phyloP scores from a whole-genome alignment of 331 rosid species.

The Malus hybrid region DNA sequence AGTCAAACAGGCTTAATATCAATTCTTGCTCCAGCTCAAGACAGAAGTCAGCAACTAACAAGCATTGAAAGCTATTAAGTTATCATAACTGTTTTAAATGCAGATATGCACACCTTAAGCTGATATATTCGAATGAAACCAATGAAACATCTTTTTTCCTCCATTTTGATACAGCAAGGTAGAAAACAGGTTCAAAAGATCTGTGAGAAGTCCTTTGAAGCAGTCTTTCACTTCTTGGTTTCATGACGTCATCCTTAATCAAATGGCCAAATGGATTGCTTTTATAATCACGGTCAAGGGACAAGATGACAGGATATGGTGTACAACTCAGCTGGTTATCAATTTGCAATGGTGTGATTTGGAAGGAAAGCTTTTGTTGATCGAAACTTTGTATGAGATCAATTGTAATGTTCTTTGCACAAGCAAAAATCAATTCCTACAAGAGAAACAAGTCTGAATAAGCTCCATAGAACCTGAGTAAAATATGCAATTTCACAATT shows the following conservation, averaged over 20 bases:
- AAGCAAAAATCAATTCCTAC: slow-evolving; percentile 80
- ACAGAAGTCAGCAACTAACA: slow-evolving; percentile 56
- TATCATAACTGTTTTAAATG: slow-evolving; percentile 9
- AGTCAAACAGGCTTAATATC: slow-evolving; percentile 79
- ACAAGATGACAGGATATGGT: slow-evolving; percentile 86
- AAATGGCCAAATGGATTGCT: slow-evolving; percentile 27
- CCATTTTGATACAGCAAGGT: slow-evolving; percentile 82
- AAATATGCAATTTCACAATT: slow-evolving; percentile 2
- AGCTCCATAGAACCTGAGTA: neutral
- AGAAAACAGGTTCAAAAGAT: slow-evolving; percentile 52
- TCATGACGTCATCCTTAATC: slow-evolving; percentile 34
- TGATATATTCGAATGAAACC: slow-evolving; percentile 80
- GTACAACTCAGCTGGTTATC: slow-evolving; percentile 89
- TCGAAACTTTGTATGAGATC: slow-evolving; percentile 76
- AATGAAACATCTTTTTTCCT: slow-evolving; percentile 78
- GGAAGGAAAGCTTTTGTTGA: slow-evolving; percentile 63
- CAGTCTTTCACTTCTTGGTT: slow-evolving; percentile 33
- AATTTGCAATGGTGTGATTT: slow-evolving; percentile 61
- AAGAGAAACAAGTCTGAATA: slow-evolving; percentile 17
- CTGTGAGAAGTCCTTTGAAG: slow-evolving; percentile 35
- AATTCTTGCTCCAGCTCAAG: slow-evolving; percentile 93
- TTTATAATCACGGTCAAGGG: slow-evolving; percentile 54
- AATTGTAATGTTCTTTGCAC: slow-evolving; percentile 53
- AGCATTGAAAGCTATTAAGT: slow-evolving; percentile 8
- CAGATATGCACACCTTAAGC: slow-evolving; percentile 55